A percentile compares a stretch with the other conserved stretches of the same genome.
Evolutionary conservation across 768 basidiomycete genomes (phyloP).

Genomic region (Mycena metata): DNA sequence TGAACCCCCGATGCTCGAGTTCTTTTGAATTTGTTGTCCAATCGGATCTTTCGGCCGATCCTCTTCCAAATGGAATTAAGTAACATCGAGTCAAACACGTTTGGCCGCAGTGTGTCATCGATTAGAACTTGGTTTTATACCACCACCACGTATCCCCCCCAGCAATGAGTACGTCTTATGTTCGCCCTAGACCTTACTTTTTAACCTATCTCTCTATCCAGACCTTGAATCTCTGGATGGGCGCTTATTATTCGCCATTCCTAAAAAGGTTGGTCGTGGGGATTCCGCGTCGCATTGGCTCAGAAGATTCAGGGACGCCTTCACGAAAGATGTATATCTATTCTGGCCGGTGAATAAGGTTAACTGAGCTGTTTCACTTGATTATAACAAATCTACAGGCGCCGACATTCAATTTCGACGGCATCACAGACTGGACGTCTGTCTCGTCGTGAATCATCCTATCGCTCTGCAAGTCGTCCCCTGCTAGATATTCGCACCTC

Average conservation of each 20-base stretch:
- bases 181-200: too few species aligned
- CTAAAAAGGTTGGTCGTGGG: constrained; percentile 85
- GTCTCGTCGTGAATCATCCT: constrained; percentile 90
- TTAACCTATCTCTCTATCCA: constrained; percentile 35
- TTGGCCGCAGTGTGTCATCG: constrained; percentile 1
- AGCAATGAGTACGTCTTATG: constrained; percentile 12
- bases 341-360: constrained; percentile 76
- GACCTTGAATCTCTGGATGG: constrained; percentile 86
- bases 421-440: constrained; percentile 90
- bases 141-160: background rate
- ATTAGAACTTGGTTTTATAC: background rate
- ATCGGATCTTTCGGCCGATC: background rate
- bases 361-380: background rate
- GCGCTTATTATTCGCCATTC: constrained; percentile 93
- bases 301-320: constrained; percentile 72
- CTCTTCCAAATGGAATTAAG: constrained; percentile 2
- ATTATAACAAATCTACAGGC: constrained; percentile 59
- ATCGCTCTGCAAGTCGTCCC: constrained; percentile 83
- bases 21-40: too few species aligned
- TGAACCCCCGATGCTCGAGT: too few species aligned
- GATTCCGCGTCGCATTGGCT: background rate
- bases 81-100: constrained; percentile 19
- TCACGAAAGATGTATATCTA: constrained; percentile 88
- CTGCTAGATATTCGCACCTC: background rate
- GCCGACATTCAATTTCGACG: constrained; percentile 96